A percentile compares a stretch with the other conserved stretches of the same genome.
These are phyloP conservation scores for Sporothrix humicola DNA, from an alignment of 2,329 filamentous ascomycete species.

Conservation along the genomic window DNA sequence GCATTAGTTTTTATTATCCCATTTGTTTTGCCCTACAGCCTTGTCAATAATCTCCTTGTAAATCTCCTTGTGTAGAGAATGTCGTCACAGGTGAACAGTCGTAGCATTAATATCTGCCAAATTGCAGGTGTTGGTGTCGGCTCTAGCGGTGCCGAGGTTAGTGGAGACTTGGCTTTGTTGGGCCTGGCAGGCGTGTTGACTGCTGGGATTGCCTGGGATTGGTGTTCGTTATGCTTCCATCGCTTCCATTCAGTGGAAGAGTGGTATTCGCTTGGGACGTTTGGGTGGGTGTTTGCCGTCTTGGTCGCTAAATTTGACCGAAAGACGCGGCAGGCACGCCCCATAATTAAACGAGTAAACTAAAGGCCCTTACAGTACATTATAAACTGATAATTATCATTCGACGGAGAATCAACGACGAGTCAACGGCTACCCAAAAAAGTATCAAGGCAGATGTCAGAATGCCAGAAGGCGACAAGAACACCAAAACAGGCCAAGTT, in stretches of 20 bases:
- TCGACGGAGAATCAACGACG: background rate
- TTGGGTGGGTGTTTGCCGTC: no score
- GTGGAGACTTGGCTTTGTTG: conserved; percentile 8
- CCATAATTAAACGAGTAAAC: background rate
- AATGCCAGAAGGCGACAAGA: background rate
- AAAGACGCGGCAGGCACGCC: background rate
- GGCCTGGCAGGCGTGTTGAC: background rate
- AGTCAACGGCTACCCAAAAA: background rate
- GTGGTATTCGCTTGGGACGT: no score
- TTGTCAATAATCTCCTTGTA: background rate
- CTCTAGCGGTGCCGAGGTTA: conserved; percentile 26
- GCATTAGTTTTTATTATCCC: background rate
- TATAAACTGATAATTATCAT: background rate
- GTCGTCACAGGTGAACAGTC: background rate
- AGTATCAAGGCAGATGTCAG: background rate
- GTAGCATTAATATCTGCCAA: no score
- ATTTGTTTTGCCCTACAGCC: background rate
- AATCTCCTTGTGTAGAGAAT: no score
- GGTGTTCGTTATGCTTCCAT: background rate
- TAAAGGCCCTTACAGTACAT: no score
- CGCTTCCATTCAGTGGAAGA: background rate
- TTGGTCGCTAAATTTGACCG: background rate
- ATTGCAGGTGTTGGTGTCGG: background rate
- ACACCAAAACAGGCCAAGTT: conserved; percentile 11
- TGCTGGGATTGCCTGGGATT: background rate